Percentiles rank a stretch among this genome's conserved stretches.
Conservation (phyloP, 768 basidiomycete genomes). For the Chalciporus sphaerocephalus region DNA sequence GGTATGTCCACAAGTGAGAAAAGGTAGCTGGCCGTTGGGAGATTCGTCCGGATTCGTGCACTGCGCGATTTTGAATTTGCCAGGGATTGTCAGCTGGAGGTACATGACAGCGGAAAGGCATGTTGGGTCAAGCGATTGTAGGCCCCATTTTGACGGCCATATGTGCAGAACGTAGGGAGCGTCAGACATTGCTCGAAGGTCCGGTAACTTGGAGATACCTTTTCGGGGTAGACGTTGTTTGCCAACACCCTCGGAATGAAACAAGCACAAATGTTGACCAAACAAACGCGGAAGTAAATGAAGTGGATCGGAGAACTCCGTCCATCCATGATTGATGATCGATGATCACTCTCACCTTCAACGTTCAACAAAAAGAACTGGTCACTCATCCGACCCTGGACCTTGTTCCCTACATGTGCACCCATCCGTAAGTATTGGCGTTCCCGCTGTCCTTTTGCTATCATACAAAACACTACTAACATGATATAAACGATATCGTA, state of each 20-base stretch:
- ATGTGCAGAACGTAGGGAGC: slow-evolving; percentile 44
- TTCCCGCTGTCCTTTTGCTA: slow-evolving; percentile 7
- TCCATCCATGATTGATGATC: slow-evolving; percentile 1
- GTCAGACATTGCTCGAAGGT: slow-evolving; percentile 18
- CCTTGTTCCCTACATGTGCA: background rate
- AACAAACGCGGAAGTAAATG: slow-evolving; percentile 1
- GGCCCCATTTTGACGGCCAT: slow-evolving; percentile 64
- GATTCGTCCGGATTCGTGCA: slow-evolving; percentile 68
- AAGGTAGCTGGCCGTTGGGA: slow-evolving; percentile 73
- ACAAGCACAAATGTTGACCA: slow-evolving; percentile 16
- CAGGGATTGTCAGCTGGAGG: slow-evolving; percentile 65
- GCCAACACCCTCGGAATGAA: slow-evolving; percentile 9
- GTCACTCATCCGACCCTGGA: background rate
- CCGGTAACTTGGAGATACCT: background rate
- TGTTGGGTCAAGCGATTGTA: slow-evolving; percentile 63
- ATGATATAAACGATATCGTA: slow-evolving; percentile 1
- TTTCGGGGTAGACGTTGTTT: slow-evolving; percentile 6
- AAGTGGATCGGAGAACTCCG: background rate
- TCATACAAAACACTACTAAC: slow-evolving; percentile 9
- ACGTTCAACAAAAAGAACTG: background rate
- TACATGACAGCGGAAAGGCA: slow-evolving; percentile 64
- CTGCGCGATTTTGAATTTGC: slow-evolving; percentile 57
- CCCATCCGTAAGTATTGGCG: background rate
- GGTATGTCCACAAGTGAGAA: slow-evolving; percentile 54
- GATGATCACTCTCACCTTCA: too few species aligned